Base-by-base conservation (phyloP, 257 asterid genomes). In the Ehretia macrophylla region DNA sequence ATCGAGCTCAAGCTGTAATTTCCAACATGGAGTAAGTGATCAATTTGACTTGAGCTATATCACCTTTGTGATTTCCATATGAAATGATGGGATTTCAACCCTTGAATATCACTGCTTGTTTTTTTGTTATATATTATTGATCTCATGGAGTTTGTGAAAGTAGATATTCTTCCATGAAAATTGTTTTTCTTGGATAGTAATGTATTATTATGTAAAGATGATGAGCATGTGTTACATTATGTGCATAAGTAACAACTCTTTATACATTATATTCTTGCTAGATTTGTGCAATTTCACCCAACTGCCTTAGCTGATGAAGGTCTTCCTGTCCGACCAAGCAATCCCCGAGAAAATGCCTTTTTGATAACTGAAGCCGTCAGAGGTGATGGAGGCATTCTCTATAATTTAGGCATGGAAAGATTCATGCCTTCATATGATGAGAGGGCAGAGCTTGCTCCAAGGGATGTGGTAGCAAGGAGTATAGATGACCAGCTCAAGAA, bases 211-310 rank as follows among this genome's bases (percentile, higher is more conserved):
- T 27, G 3, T 27, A 27, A 27, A 6, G n/a, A n/a, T n/a, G n/a
- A 6, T 27, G 35, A 27, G 35, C n/a, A 6, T 27, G 35, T 27
- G 35, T 27, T 6, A 27, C 6, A 27, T 27, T 27, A 27, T 6
- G 4, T 54, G 32, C 37, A 45, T 5, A 32, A 17, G 11, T 62
- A 5, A 48, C 14, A 5, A 48, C 14, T 49, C 27, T 51, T 57
- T 60, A 4, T 55, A 47, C 65, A 51, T 56, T 51, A 51, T 56
- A 32, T 46, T 60, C 37, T 50, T 51, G 11, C 65, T 77, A 93
- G 99, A 81, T 93, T 93, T 59, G 99, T 93, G 77, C 97, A 93
- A 78, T 93, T 93, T 81, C 99, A 93, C 78, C 99, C 99, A 0
- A 93, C 99, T 14, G 96, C 99, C 55, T 70, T 93, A 58, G 99